Percentiles rank a stretch among this genome's conserved stretches.
Evolutionary conservation across 345 rosid genomes (phyloP).

Genomic region (Salix udensis): DNA sequence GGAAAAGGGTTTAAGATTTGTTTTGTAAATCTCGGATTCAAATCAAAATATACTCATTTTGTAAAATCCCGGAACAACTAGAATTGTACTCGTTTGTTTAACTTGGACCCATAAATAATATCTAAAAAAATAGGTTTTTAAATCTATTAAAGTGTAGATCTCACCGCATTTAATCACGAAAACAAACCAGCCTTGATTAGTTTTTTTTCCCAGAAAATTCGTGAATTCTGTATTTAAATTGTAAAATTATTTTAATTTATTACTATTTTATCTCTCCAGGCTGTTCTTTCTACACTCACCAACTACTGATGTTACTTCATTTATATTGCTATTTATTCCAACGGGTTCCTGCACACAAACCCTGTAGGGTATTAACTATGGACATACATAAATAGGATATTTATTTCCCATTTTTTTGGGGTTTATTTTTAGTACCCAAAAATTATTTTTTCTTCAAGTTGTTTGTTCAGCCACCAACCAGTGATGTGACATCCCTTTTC

Average conservation of each 20-base stretch:
- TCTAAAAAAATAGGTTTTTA: too few relatives aligned
- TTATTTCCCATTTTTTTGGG: background rate
- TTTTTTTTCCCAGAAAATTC: too few relatives aligned
- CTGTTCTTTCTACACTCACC: background rate
- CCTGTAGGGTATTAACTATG: background rate
- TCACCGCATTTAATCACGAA: too few relatives aligned
- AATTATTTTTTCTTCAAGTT: background rate
- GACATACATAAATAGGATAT: background rate
- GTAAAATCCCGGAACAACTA: too few relatives aligned
- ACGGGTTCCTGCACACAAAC: background rate
- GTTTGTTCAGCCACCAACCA: slow-evolving; percentile 3
- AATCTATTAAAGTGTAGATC: too few relatives aligned
- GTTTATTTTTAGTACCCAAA: background rate
- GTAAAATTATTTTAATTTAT: background rate
- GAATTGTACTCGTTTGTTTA: too few relatives aligned
- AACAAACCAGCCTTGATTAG: too few relatives aligned
- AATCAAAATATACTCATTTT: too few relatives aligned
- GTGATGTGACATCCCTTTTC: background rate
- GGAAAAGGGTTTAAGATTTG: too few relatives aligned
- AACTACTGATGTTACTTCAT: background rate
- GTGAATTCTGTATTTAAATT: too few relatives aligned
- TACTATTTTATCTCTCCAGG: background rate
- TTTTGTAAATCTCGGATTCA: too few relatives aligned
- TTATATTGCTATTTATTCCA: background rate
- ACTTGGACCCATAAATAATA: too few relatives aligned